Percentiles rank a stretch among this genome's conserved stretches.
phyloP scores from a whole-genome alignment of 139 green algal species.

The Chlorella sp. region DNA sequence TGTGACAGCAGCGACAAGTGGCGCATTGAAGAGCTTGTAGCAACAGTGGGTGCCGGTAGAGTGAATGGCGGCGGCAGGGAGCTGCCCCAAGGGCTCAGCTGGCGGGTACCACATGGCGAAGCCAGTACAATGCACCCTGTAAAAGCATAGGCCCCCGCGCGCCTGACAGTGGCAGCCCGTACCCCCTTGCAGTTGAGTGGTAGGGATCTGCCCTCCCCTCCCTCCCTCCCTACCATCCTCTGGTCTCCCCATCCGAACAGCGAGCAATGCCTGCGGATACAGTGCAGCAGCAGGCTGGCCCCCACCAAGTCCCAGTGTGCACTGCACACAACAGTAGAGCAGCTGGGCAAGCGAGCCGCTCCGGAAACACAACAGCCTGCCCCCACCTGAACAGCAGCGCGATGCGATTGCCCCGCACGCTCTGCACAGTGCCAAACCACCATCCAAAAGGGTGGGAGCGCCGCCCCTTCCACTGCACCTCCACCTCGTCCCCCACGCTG shows the following conservation, averaged over 20 bases:
- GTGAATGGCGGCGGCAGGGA: too few species aligned
- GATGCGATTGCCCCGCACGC: slow-evolving; percentile 11
- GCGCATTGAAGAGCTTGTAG: too few species aligned
- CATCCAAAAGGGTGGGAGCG: slow-evolving; percentile 22
- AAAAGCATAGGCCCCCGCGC: too few species aligned
- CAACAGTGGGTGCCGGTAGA: too few species aligned
- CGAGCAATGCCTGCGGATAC: background rate
- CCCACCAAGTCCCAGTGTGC: background rate
- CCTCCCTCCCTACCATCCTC: too few species aligned
- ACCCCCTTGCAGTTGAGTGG: too few species aligned
- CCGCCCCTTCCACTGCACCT: slow-evolving; percentile 34
- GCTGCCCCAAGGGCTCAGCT: too few species aligned
- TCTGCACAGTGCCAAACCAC: slow-evolving; percentile 35
- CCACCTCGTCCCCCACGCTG: slow-evolving; percentile 20
- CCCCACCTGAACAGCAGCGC: slow-evolving; percentile 21
- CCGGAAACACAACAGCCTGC: background rate
- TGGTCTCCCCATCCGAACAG: too few species aligned
- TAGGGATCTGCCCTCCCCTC: too few species aligned
- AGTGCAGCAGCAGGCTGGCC: background rate
- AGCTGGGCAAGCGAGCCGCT: background rate
- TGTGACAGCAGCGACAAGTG: background rate
- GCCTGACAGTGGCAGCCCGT: too few species aligned
- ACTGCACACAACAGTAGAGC: background rate
- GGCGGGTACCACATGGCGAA: too few species aligned
- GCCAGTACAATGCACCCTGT: too few species aligned